Evolutionary conservation across 2,329 filamentous ascomycete genomes (phyloP), one percentile per base, ranked within the genome.

Genomic region (Sarocladium kiliense): DNA sequence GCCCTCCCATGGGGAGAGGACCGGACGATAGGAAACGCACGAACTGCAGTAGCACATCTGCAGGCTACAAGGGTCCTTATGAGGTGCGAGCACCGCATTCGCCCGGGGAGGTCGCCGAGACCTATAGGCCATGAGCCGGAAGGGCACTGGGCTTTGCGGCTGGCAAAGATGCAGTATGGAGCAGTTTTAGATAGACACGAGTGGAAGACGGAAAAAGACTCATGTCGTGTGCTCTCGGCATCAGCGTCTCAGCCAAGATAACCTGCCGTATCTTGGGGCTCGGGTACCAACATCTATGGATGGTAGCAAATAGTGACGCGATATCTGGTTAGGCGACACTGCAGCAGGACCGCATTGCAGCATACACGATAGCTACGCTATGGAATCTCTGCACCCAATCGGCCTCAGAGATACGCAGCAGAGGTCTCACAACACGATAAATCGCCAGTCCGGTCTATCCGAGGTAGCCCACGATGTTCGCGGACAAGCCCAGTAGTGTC

Each of bases 101-200:
- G 27, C 21, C 30, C 27, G 47, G 27, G 14, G 5, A 11, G 10
- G 5, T 14, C 47, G 47, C 47, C 47, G n/a, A 32, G 18, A 11
- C 47, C 47, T 51, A 27, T 27, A 51, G 19, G 47, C 47, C 30
- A 27, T 19, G 47, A 51, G n/a, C 47, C 47, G 47, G 44, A 36
- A n/a, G 30, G 47, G 47, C 16, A 36, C 10, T 18, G 47, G 4
- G 47, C 47, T 14, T 49, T 18, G 47, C 47, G 30, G 47, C 27
- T 36, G 23, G 44, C 44, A 47, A 47, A 30, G 21, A 21, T 11
- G 25, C 11, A 23, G 3, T 23, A 51, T 21, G 12, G 4, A 23
- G 27, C 47, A n/a, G 25, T 6, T n/a, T n/a, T 14, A 5, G n/a
- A 18, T 11, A 27, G 11, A 30, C 14, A 30, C n/a, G 26, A 3